phyloP scores from a whole-genome alignment of 148 eudicot genomes.

The Heliosperma pusillum region DNA sequence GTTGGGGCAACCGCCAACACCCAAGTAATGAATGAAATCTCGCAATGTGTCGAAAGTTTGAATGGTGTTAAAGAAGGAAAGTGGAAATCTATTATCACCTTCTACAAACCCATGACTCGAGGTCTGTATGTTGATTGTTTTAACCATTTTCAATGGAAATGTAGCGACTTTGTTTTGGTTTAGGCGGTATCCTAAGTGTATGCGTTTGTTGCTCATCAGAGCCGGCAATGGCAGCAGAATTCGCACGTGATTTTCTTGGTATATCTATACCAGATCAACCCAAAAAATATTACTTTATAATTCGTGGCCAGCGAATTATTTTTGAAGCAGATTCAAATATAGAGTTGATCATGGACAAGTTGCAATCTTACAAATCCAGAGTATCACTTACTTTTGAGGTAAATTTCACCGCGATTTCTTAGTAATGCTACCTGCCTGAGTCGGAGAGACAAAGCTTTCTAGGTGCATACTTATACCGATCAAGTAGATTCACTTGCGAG shows the following conservation, averaged over 20 bases:
- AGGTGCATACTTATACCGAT: not conserved
- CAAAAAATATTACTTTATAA: conserved; percentile 68
- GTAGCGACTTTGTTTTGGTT: not conserved
- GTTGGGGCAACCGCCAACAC: conserved; percentile 68
- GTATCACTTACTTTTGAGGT: conserved; percentile 92
- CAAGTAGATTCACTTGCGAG: not conserved
- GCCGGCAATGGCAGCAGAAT: conserved; percentile 52
- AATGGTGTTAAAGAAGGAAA: conserved; percentile 86
- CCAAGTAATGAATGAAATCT: conserved; percentile 74
- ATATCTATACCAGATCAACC: conserved; percentile 72
- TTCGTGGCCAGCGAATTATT: conserved; percentile 71
- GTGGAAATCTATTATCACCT: conserved; percentile 75
- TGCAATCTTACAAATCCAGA: conserved; percentile 83
- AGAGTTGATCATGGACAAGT: conserved; percentile 84
- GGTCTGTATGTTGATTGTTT: conserved; percentile 33
- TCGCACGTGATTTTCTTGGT: conserved; percentile 78
- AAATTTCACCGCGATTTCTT: not conserved
- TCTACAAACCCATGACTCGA: conserved; percentile 73
- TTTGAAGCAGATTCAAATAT: conserved; percentile 76
- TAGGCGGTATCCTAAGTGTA: not conserved
- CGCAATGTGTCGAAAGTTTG: conserved; percentile 70
- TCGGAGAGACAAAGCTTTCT: not conserved
- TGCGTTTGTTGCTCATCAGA: conserved; percentile 33
- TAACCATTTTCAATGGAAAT: not conserved
- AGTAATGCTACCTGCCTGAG: not conserved